Base-by-base conservation (phyloP, 202 grass and related monocot species). In the Carex arenaria region DNA sequence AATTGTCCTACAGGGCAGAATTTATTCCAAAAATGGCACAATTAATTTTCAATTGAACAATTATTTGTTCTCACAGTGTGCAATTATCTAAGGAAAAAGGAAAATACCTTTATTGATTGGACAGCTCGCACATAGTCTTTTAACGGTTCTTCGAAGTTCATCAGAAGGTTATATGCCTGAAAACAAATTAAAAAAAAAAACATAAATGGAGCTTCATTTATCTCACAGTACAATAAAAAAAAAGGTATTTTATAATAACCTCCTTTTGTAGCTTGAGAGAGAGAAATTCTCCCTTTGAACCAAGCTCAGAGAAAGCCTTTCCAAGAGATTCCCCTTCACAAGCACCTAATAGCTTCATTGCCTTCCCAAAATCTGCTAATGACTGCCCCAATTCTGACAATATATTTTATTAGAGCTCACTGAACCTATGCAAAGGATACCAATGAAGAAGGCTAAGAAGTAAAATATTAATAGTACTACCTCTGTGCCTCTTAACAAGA, bases 401-500 rank as follows among this genome's bases (percentile, higher is more conserved):
- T 75, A 72, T 64, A 15, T 40, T 52, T 67, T 14, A 36, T 28
- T 66, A 49, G 81, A 81, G 74, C 17, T 72, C 51, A 18, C 26
- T 42, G 13, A 17, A 82, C 66, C 20, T 15, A 80, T 43, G 12
- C 31, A 86, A 85, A 82, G 14, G 30, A 55, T 79, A 22, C 15
- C 30, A 67, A 82, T 0, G 72, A 61, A 71, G 12, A 42, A 72
- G 47, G 18, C 78, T 73, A 74, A 87, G 19, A 60, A 47, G 13
- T 38, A 30, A 73, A 79, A 8, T 61, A 80, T 5, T n/a, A 18
- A 31, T 36, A 59, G 51, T n/a, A 80, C 15, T 87, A 99, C 96
- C 96, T 94, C 88, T 92, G 79, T 99, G 96, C 75, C 96, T 92
- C 86, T 99, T 99, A 74, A 99, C 96, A 89, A 99, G 93, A 83